phyloP scores from a whole-genome alignment of 345 rosid genomes.

The Citrus sp. region DNA sequence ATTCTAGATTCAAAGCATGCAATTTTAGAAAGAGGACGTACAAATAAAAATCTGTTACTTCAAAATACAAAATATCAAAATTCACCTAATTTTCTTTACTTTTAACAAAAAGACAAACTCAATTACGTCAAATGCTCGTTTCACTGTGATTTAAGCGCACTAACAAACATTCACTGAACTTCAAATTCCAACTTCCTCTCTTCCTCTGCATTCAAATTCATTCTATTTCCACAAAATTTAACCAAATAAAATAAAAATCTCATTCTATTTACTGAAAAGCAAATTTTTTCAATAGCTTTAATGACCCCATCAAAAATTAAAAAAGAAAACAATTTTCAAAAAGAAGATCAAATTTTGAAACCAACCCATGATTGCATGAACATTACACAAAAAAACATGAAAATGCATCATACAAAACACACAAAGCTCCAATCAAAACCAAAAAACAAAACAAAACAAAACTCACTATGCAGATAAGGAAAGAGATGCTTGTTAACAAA shows the following conservation, averaged over 20 bases:
- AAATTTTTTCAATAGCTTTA: background rate
- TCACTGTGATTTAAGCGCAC: background rate
- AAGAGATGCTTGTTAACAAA: constrained; percentile 84
- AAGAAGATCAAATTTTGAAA: background rate
- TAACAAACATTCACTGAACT: background rate
- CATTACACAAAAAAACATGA: background rate
- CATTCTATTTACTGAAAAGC: background rate
- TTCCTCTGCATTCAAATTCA: background rate
- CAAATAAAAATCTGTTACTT: background rate
- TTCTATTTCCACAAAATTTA: too few species aligned
- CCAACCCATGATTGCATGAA: background rate
- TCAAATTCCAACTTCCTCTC: background rate
- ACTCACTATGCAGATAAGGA: constrained; percentile 73
- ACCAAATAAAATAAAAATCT: too few species aligned
- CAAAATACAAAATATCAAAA: background rate
- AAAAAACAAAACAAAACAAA: background rate
- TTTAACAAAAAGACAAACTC: background rate
- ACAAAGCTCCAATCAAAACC: background rate
- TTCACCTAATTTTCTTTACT: background rate
- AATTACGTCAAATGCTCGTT: background rate
- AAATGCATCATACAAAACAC: background rate
- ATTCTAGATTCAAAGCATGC: constrained; percentile 42
- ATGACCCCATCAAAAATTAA: background rate
- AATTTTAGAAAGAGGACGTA: background rate
- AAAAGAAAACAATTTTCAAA: background rate